Evolutionary conservation across 164 flowering plant species (phyloP), one percentile per base, ranked within the genome.

Genomic region (Nymphaea colorata): DNA sequence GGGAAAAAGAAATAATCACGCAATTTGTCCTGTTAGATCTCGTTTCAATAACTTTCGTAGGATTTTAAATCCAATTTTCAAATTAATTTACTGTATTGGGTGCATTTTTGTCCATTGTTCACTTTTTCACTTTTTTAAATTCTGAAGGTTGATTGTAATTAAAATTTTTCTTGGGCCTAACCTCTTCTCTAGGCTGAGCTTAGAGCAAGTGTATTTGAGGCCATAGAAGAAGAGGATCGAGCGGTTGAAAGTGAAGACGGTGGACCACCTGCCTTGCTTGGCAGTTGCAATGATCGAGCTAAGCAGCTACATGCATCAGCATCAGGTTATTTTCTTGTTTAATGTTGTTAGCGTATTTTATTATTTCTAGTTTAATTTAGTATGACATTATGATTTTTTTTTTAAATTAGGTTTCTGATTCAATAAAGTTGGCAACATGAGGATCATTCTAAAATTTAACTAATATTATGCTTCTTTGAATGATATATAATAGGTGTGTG

Each of bases 281-380:
- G 99, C 64, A 90, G 98, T 81, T 95, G 99, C 79, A 95, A 90
- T 78, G 96, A 95, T 65, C 93, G 90, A 73, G 99, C 97, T 17
- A 90, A 81, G 76, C 91, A 92, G 62, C 96, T 95, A 69, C 99
- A 95, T 77, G 93, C 92, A 44, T 92, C 98, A 76, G 97, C 99
- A 57, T 88, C 96, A 84, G 98, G 99, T 90, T 72, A 45, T 51
- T 8, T 51, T 51, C 57, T 8, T 51, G 57, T 51, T 15, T 15
- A 51, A 51, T 51, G 36, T 25, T 25, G 36, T 1, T 25, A 25
- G 36, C 36, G 1, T 25, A 25, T 25, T 25, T 25, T 47, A 47
- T 14, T 2, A 47, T 47, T 47, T 47, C 12, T 14, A 47, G 55
- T 6, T 47, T 47, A 47, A 47, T 47, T 14, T 47, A 25, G 36